A percentile compares a stretch with the other conserved stretches of the same genome.
Evolutionary conservation across 2,329 filamentous ascomycete genomes (phyloP).

Genomic region (Neocatenulostroma microsporum): DNA sequence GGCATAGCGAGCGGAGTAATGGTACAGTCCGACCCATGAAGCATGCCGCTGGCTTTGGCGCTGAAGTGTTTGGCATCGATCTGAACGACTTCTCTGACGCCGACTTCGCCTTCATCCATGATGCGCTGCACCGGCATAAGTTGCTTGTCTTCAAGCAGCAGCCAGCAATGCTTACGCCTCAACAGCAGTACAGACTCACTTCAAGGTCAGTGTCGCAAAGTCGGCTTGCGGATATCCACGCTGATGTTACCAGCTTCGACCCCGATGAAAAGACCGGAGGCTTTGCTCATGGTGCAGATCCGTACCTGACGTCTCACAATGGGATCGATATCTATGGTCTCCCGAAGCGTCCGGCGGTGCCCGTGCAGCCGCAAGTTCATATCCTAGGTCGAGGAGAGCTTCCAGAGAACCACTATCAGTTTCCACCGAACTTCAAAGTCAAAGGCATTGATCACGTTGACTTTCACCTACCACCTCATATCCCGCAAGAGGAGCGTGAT

Average conservation of each 20-base stretch:
- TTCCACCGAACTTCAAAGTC: conserved; percentile 11
- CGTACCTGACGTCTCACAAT: conserved; percentile 10
- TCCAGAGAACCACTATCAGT: conserved; percentile 8
- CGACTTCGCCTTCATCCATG: conserved; percentile 12
- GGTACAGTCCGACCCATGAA: conserved; percentile 6
- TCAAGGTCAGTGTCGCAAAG: conserved; percentile 6
- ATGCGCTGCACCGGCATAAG: conserved; percentile 12
- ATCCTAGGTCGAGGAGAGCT: conserved; percentile 10
- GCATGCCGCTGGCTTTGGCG: conserved; percentile 13
- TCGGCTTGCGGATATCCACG: not conserved
- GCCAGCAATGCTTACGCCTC: conserved; percentile 11
- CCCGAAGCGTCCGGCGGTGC: conserved; percentile 9
- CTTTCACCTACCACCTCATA: conserved; percentile 10
- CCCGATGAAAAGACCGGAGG: conserved; percentile 10
- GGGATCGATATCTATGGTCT: conserved; percentile 11
- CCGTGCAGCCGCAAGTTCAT: conserved; percentile 11
- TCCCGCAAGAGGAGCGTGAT: conserved; percentile 9
- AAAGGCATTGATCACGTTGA: conserved; percentile 11
- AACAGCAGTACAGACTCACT: conserved; percentile 12
- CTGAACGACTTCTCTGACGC: conserved; percentile 12
- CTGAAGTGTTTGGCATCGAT: conserved; percentile 12
- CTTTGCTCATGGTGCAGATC: conserved; percentile 12
- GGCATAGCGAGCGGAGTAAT: not conserved
- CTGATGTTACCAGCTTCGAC: conserved; percentile 8
- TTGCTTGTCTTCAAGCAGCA: conserved; percentile 13